Evolutionary conservation across 1,284 basidiomycete genomes (phyloP).

Genomic region (Tilletiaria anomala): DNA sequence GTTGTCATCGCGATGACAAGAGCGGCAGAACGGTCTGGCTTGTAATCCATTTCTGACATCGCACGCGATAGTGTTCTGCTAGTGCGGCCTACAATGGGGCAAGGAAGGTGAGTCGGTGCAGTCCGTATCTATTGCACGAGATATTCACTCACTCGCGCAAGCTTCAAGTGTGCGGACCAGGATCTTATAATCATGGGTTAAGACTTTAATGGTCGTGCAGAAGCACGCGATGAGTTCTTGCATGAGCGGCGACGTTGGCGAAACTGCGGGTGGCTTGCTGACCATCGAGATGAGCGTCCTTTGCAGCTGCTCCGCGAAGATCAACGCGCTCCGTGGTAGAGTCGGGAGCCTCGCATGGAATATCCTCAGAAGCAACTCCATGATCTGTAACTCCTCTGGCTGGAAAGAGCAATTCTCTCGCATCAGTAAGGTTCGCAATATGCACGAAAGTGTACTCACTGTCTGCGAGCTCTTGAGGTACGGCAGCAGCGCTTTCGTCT

Average conservation of each 20-base stretch:
- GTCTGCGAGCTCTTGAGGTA: constrained; percentile 68
- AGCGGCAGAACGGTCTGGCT: constrained; percentile 13
- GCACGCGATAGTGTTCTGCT: constrained; percentile 9
- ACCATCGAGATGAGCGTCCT: constrained; percentile 66
- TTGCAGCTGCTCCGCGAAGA: constrained; percentile 58
- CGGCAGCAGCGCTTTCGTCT: constrained; percentile 66
- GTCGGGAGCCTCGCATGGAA: constrained; percentile 69
- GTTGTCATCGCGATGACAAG: constrained; percentile 24
- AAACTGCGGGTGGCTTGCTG: constrained; percentile 50
- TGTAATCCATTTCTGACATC: too few species aligned
- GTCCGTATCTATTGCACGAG: too few species aligned
- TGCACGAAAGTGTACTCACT: too few species aligned
- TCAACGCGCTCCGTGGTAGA: constrained; percentile 53
- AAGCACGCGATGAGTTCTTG: constrained; percentile 84
- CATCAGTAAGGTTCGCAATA: too few species aligned
- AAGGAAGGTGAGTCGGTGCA: too few species aligned
- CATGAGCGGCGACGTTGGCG: constrained; percentile 12
- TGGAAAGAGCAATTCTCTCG: too few species aligned
- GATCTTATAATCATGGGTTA: constrained; percentile 69
- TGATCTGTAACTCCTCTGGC: constrained; percentile 53
- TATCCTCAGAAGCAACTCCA: constrained; percentile 50
- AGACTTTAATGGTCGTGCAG: constrained; percentile 63
- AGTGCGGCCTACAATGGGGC: constrained; percentile 10
- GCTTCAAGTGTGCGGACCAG: constrained; percentile 39
- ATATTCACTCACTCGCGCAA: background rate